Evolutionary conservation across 805 yeast species (phyloP).

Genomic region (Pichia manshurica): DNA sequence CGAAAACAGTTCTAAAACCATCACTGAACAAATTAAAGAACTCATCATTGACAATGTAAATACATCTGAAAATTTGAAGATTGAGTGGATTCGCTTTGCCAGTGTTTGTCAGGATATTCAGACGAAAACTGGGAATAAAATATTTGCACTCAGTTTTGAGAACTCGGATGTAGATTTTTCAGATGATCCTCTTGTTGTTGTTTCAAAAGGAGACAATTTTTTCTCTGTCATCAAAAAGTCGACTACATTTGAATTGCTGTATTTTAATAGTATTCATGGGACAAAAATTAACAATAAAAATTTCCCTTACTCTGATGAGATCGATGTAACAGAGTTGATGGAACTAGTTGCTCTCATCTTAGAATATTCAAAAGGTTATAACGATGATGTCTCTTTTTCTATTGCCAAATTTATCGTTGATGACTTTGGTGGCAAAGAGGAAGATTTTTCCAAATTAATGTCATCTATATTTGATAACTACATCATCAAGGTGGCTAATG

Average conservation of each 20-base stretch:
- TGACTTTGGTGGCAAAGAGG: slow-evolving; percentile 24
- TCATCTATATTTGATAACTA: slow-evolving; percentile 36
- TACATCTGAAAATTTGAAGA: not conserved
- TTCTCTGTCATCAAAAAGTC: slow-evolving; percentile 32
- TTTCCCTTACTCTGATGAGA: slow-evolving; percentile 4
- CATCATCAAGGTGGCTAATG: slow-evolving; percentile 38
- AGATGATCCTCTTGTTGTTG: slow-evolving; percentile 22
- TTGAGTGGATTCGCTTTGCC: slow-evolving; percentile 46
- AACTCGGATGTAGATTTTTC: slow-evolving; percentile 11
- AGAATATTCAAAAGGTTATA: slow-evolving; percentile 28
- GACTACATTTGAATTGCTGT: slow-evolving; percentile 31
- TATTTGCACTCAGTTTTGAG: slow-evolving; percentile 37
- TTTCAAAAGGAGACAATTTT: slow-evolving; percentile 31
- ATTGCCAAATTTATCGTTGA: slow-evolving; percentile 27
- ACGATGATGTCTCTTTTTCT: slow-evolving; percentile 34
- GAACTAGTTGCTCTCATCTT: slow-evolving; percentile 6
- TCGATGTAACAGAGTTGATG: slow-evolving; percentile 9
- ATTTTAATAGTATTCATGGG: slow-evolving; percentile 20
- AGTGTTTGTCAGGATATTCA: slow-evolving; percentile 64
- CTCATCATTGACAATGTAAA: slow-evolving; percentile 3
- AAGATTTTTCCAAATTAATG: slow-evolving; percentile 32
- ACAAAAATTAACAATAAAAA: not conserved
- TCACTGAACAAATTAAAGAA: not conserved
- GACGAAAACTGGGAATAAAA: slow-evolving; percentile 51
- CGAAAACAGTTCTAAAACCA: slow-evolving; percentile 6